Percentiles rank a stretch among this genome's conserved stretches.
Evolutionary conservation across 2,329 filamentous ascomycete genomes (phyloP).

Genomic region (Ascochyta rabiei): DNA sequence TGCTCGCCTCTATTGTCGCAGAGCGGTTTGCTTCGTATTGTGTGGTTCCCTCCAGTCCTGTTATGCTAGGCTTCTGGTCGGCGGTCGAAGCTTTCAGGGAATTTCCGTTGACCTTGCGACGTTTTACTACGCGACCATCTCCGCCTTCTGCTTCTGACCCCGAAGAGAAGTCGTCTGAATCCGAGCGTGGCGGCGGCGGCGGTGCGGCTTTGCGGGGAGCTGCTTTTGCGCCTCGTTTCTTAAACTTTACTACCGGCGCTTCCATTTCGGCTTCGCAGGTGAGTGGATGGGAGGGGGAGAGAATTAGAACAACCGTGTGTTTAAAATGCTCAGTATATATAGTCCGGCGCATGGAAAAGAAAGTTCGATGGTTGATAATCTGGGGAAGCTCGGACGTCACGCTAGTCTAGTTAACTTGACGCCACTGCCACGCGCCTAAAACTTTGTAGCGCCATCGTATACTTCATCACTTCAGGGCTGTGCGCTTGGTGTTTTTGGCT

Average conservation of each 20-base stretch:
- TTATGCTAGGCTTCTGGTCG: constrained; percentile 55
- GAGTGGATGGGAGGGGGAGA: fast-evolving
- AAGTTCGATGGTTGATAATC: constrained; percentile 16
- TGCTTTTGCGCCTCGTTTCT: constrained; percentile 79
- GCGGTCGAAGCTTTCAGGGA: constrained; percentile 69
- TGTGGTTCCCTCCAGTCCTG: constrained; percentile 52
- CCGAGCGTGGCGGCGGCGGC: constrained; percentile 70
- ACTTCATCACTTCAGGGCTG: no score
- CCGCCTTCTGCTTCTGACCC: constrained; percentile 75
- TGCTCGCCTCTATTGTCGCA: constrained; percentile 67
- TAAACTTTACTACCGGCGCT: constrained; percentile 73
- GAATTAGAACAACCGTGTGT: no score
- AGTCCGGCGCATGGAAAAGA: constrained; percentile 3
- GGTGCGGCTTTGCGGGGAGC: constrained; percentile 84
- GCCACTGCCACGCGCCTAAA: background rate
- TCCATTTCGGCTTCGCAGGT: constrained; percentile 29
- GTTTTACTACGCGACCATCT: constrained; percentile 75
- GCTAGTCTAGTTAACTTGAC: constrained; percentile 8
- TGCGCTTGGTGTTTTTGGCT: no score
- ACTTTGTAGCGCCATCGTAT: background rate
- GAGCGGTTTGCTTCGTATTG: constrained; percentile 67
- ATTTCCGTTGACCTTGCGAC: constrained; percentile 71
- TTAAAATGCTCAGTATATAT: background rate
- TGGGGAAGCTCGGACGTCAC: constrained; percentile 7
- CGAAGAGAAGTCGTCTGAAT: constrained; percentile 63